Conservation (phyloP, 768 basidiomycete genomes). For the Ramaria sp. region DNA sequence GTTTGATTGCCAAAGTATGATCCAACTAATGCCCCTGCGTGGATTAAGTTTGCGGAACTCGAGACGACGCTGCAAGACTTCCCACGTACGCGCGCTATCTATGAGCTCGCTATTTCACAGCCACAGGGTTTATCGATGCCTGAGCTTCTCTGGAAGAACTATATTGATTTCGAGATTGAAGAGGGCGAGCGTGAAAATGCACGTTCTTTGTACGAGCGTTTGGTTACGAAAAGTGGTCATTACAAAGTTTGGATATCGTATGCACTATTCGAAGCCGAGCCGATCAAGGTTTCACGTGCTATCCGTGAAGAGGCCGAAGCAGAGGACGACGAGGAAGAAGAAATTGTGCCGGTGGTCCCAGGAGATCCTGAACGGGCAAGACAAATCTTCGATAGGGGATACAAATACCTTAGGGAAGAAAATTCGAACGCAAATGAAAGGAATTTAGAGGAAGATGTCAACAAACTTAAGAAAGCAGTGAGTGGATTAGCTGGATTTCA, state of each 20-base stretch:
- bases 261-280: slow-evolving; percentile 82
- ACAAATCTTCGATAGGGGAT: slow-evolving; percentile 76
- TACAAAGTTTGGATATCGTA: slow-evolving; percentile 97
- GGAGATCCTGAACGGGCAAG: slow-evolving; percentile 65
- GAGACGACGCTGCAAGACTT: slow-evolving; percentile 83
- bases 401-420: slow-evolving; percentile 65
- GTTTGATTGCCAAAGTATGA: slow-evolving; percentile 49
- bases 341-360: slow-evolving; percentile 40
- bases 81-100: slow-evolving; percentile 83
- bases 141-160: slow-evolving; percentile 88
- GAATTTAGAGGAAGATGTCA: slow-evolving; percentile 17
- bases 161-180: slow-evolving; percentile 92
- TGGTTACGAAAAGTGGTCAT: slow-evolving; percentile 78
- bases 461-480: slow-evolving; percentile 83
- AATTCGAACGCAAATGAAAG: slow-evolving; percentile 3
- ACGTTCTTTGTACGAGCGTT: slow-evolving; percentile 79
- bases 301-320: slow-evolving; percentile 65
- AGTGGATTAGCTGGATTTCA: slow-evolving; percentile 15
- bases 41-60: slow-evolving; percentile 94
- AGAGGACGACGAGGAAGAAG: slow-evolving; percentile 47
- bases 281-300: slow-evolving; percentile 53
- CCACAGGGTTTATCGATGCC: slow-evolving; percentile 78
- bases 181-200: slow-evolving; percentile 85
- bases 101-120: slow-evolving; percentile 83
- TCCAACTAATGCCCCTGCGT: slow-evolving; percentile 80